phyloP scores from a whole-genome alignment of 2,329 filamentous ascomycete genomes.

The Magnaporthales sp. region DNA sequence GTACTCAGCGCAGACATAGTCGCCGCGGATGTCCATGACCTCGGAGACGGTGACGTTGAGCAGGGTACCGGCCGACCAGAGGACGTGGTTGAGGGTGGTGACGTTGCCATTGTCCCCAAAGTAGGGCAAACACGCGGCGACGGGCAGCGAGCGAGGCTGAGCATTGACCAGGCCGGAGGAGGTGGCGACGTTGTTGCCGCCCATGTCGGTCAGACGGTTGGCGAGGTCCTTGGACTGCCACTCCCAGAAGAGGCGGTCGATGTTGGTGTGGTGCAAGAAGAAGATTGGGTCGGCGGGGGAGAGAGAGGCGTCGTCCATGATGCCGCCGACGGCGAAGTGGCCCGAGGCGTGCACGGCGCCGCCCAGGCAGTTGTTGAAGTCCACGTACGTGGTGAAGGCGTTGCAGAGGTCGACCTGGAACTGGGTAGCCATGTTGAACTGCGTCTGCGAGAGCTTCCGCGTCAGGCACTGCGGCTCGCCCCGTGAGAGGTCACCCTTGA shows the following conservation, averaged over 20 bases:
- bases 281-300: conserved; percentile 36
- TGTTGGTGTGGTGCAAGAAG: conserved; percentile 34
- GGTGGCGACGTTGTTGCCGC: conserved; percentile 9
- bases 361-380: conserved; percentile 10
- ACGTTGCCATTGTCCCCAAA: background rate
- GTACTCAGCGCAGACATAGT: conserved; percentile 11
- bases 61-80: conserved; percentile 8
- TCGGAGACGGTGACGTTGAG: conserved; percentile 9
- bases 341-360: conserved; percentile 30
- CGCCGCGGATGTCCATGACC: conserved; percentile 13
- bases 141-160: background rate
- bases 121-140: background rate
- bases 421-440: conserved; percentile 18
- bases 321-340: conserved; percentile 34
- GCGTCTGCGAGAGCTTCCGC: background rate
- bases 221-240: conserved; percentile 27
- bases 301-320: conserved; percentile 32
- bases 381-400: conserved; percentile 21
- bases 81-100: conserved; percentile 10
- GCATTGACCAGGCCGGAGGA: conserved; percentile 9
- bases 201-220: background rate
- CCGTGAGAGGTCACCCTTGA: background rate
- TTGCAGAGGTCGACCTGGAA: conserved; percentile 22
- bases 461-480: conserved; percentile 1
- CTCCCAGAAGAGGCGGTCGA: conserved; percentile 38